Percentiles rank a stretch among this genome's conserved stretches.
phyloP scores from a whole-genome alignment of 2,329 filamentous ascomycete genomes.

The Scopulariopsis brevicaulis region DNA sequence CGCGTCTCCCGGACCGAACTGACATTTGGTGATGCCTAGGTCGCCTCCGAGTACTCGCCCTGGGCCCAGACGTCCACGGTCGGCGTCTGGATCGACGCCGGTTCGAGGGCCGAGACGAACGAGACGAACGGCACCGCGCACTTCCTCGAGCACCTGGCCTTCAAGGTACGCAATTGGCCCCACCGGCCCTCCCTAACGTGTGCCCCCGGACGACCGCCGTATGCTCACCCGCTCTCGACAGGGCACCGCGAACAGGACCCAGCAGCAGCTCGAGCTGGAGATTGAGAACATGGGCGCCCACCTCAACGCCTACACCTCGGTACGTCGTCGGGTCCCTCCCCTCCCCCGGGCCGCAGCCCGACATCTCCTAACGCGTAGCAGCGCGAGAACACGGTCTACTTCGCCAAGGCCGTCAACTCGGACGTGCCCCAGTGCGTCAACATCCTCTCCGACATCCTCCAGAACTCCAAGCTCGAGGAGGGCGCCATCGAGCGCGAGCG shows the following conservation, averaged over 20 bases:
- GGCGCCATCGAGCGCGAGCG: constrained; percentile 92
- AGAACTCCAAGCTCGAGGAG: constrained; percentile 96
- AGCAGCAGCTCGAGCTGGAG: constrained; percentile 97
- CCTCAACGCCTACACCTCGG: constrained; percentile 98
- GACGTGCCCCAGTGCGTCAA: constrained; percentile 95
- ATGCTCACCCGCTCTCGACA: constrained; percentile 19
- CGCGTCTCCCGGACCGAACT: constrained; percentile 1
- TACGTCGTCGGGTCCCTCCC: constrained; percentile 35
- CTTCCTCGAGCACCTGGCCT: constrained; percentile 98
- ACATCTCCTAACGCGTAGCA: constrained; percentile 17
- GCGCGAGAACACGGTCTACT: constrained; percentile 99
- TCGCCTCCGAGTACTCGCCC: constrained; percentile 95
- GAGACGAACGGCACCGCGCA: constrained; percentile 98
- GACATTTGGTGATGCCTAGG: constrained; percentile 38
- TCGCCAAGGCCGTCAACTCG: constrained; percentile 97
- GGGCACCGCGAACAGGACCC: constrained; percentile 89
- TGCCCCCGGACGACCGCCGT: background rate
- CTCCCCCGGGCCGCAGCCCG: background rate
- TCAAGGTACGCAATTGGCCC: constrained; percentile 62
- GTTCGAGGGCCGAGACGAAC: constrained; percentile 93
- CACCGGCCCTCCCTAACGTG: background rate
- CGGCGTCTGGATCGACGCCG: constrained; percentile 98
- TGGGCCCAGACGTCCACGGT: constrained; percentile 98
- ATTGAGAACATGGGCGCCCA: constrained; percentile 99
- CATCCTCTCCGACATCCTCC: constrained; percentile 97